Percentiles rank a stretch among this genome's conserved stretches.
phyloP scores from a whole-genome alignment of 306 rosid species.

The Begonia fuchsioides region DNA sequence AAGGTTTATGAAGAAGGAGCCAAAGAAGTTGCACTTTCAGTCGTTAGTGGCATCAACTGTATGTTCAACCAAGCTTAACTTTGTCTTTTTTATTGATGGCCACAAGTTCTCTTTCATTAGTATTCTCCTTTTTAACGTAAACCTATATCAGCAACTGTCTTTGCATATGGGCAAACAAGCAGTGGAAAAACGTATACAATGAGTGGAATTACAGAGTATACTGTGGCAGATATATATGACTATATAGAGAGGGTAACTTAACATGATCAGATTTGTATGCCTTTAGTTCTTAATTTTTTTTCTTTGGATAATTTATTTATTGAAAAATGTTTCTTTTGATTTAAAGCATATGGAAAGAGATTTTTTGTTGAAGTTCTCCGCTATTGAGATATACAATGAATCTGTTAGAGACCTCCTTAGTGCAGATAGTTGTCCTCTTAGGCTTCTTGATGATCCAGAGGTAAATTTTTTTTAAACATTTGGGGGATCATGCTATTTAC shows the following conservation, averaged over 20 bases:
- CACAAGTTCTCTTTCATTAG: slow-evolving; percentile 3
- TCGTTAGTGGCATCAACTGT: slow-evolving; percentile 85
- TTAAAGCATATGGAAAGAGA: slow-evolving; percentile 77
- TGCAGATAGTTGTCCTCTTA: slow-evolving; percentile 63
- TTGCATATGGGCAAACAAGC: slow-evolving; percentile 99
- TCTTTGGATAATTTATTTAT: slow-evolving; percentile 13
- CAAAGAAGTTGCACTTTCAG: slow-evolving; percentile 85
- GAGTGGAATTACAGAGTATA: slow-evolving; percentile 73
- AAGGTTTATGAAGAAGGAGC: slow-evolving; percentile 89
- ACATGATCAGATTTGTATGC: not conserved
- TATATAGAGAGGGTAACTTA: slow-evolving; percentile 50
- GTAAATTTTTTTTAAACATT: slow-evolving; percentile 37
- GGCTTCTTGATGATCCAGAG: slow-evolving; percentile 99
- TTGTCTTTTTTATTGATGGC: slow-evolving; percentile 8
- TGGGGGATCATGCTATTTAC: too few relatives aligned
- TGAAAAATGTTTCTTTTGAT: slow-evolving; percentile 9
- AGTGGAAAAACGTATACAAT: slow-evolving; percentile 90
- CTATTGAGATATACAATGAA: slow-evolving; percentile 94
- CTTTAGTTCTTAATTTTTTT: slow-evolving; percentile 7
- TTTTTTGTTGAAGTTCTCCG: slow-evolving; percentile 68
- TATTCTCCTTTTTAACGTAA: not conserved
- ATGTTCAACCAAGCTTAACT: slow-evolving; percentile 20
- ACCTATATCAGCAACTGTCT: slow-evolving; percentile 61
- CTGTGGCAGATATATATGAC: slow-evolving; percentile 66
- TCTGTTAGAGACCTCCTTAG: slow-evolving; percentile 94